Evolutionary conservation across 306 rosid genomes (phyloP), one percentile per base, ranked within the genome.

Genomic region (Bauhinia variegata): DNA sequence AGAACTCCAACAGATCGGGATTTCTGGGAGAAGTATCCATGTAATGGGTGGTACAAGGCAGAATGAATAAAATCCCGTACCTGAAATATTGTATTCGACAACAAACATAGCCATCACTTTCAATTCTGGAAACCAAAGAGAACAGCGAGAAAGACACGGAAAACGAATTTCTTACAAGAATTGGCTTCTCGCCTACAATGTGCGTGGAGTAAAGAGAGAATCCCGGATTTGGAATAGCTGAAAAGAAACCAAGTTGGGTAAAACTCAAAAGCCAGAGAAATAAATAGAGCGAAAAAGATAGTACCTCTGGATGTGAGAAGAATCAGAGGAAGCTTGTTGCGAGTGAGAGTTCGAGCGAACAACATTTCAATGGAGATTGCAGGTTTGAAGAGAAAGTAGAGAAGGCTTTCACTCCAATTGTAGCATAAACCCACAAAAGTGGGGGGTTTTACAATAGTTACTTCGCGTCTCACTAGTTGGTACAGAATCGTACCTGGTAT

Each of bases 31-130:
- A 92, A 92, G 78, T 89, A 92, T 38, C 98, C 96, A 67, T 86
- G 87, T 38, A 65, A 61, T 6, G 96, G 87, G 68, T 92, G 96
- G 53, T 92, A 92, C n/a, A 89, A 75, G 41, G 93, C 88, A 54
- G 98, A 92, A 72, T 84, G 96, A 71, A 92, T 81, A 56, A 92
- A 92, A 89, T 92, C 96, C 17, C 98, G 93, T 81, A 92, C 96
- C 98, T 92, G 79, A 30, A 49, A 19, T 60, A 37, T 12, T 13
- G 37, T 75, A 60, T 4, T 23, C 3, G 63, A 74, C 10, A 54
- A 23, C 46, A 36, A 19, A 64, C 11, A 65, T 54, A 58, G 19
- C 63, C 70, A 60, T 15, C 43, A 63, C 68, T 47, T 46, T 19
- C 12, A 54, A 63, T 33, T 47, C 10, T 36, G 41, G 52, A 53